Evolutionary conservation across 2,329 filamentous ascomycete genomes (phyloP), one percentile per base, ranked within the genome.

Genomic region (Fusarium xylarioides): DNA sequence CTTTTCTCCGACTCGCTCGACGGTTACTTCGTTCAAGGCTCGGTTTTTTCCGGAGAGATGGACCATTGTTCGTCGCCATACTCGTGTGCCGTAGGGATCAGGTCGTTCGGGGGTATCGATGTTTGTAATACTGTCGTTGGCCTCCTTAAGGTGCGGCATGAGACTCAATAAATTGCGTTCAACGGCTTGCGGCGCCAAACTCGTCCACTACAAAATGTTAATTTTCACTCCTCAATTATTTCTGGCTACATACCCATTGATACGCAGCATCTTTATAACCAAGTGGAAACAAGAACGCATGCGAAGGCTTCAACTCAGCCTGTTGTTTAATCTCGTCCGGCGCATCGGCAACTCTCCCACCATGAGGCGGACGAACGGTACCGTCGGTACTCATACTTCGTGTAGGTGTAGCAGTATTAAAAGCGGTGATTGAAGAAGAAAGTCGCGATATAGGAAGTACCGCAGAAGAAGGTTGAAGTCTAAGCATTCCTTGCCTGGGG

Each of bases 231-330:
- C 14, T 23, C n/a, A 37, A 14, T 19, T 23, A n/a, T n/a, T 34
- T 32, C 38, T 6, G 35, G 16, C 38, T 2, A 57, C 91, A 72
- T 83, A 94, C 93, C 94, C 96, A 98, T 87, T 98, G 95, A 75
- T 89, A 92, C 71, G 94, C 94, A 21, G 94, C 95, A 66, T 97
- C 95, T 79, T 95, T 96, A 84, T 97, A 97, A 55, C 95, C 92
- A 28, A 98, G 84, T 5, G 96, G 95, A 75, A 99, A 98, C 81
- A 74, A 40, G 40, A 89, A 91, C 4, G 79, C 78, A 42, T 81
- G 79, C 4, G 77, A 66, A 3, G 78, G 77, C 34, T 77, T 79
- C 28, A 74, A 71, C 49, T 78, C 70, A 44, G 79, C 74, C 59
- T 78, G 78, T 18, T 78, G 76, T 40, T 77, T 78, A 30, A 75